Percentiles rank a stretch among this genome's conserved stretches.
Conservation (phyloP, 345 rosid species). For the Sonneratia caseolaris region DNA sequence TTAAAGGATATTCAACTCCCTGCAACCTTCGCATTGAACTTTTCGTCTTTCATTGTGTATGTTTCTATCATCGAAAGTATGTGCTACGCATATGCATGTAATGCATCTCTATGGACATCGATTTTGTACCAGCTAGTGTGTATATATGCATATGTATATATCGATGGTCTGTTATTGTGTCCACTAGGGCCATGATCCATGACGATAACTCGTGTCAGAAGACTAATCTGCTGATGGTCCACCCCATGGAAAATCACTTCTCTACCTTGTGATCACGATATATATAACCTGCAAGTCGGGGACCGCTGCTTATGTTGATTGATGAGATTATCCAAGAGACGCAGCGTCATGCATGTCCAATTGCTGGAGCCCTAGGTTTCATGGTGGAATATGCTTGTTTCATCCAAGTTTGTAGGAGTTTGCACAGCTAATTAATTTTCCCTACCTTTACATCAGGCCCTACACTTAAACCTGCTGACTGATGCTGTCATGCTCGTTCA, state of each 20-base stretch:
- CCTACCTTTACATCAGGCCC: not conserved
- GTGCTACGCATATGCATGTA: too few species aligned
- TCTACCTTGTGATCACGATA: constrained; percentile 35
- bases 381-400: not conserved
- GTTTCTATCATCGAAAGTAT: too few species aligned
- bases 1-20: too few species aligned
- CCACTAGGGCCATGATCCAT: constrained; percentile 42
- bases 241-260: constrained; percentile 62
- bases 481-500: not conserved
- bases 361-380: not conserved
- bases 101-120: too few species aligned
- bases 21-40: too few species aligned
- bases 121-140: too few species aligned
- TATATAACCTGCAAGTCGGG: too few species aligned
- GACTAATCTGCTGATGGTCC: constrained; percentile 66
- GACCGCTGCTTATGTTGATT: not conserved
- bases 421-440: not conserved
- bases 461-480: not conserved
- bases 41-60: too few species aligned
- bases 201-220: constrained; percentile 84
- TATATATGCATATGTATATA: too few species aligned
- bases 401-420: not conserved
- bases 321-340: not conserved
- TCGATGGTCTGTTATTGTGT: not conserved
- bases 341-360: too few species aligned